Evolutionary conservation across 2,329 filamentous ascomycete species (phyloP), one percentile per base, ranked within the genome.

Genomic region (Davidsoniella australis): DNA sequence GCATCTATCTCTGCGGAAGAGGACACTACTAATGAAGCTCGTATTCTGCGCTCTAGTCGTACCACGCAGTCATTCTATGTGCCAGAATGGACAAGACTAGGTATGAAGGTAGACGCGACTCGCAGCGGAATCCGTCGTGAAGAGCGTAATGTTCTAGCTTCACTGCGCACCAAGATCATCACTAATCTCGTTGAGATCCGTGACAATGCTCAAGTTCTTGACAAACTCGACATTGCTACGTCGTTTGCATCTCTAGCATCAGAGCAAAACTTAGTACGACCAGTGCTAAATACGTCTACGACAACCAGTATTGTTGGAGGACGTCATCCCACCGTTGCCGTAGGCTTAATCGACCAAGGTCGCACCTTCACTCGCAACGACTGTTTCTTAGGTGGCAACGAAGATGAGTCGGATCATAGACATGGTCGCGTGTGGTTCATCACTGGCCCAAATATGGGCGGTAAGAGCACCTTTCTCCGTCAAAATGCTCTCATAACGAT

Each of bases 401-500:
- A 12, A 12, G 7, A 18, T 10, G n/a, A 16, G 10, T 20, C 38
- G 7, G 29, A 33, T 9, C 5, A 10, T 9, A 24, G 17, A 5
- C 64, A 82, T 68, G 70, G 77, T 68, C 57, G 71, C 68, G 48
- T 85, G 65, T 68, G 80, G 80, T 58, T 76, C 62, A 68, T 89
- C 74, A 74, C 84, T 57, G 68, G 91, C 0, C 91, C 91, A n/a
- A 98, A 98, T 64, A 98, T 98, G 91, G 91, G 82, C 1, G 91
- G 91, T 44, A 98, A 98, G 66, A 89, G 82, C 61, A 98, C 91
- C 0, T 98, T 94, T 60, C 71, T 98, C 4, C 82, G 91, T 1
- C 93, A 98, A 59, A 96, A 94, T 63, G 91, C 91, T 2, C 72
- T 98, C 47, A 93, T 96, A 57, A 87, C 85, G 1, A 85, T 98